Base-by-base conservation (phyloP, 768 basidiomycete genomes). In the Boletellus ananas region DNA sequence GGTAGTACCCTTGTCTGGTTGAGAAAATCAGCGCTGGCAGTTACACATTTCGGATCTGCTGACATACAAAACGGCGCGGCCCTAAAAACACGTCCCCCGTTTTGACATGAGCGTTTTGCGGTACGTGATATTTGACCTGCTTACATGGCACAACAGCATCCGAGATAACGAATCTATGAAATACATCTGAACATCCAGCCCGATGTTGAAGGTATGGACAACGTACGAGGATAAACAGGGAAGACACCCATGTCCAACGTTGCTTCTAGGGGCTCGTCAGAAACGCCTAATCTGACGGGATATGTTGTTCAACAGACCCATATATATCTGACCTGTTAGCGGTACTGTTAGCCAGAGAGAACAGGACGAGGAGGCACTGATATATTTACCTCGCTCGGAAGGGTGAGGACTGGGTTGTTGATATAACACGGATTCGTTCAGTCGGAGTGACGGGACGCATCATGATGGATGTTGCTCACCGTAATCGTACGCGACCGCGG, bases 91-190 rank as follows among this genome's bases (percentile, higher is more conserved):
- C 25, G 8, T n/a, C 37, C 27, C 18, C 27, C 35, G 27, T 18
- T 29, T 35, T 29, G 36, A 37, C 4, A 13, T 37, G 25, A 37
- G 18, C 14, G 17, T 37, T 12, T n/a, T 9, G 4, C 2, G 10
- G 17, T 9, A 37, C 17, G 36, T 37, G 36, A 9, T 20, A 18
- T 3, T 14, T 7, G 12, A 49, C 55, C 41, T 33, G 49, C 56
- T 47, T 27, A 52, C 56, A 57, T 36, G 3, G 47, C 56, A 12
- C 29, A 45, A 36, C 29, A 52, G 16, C 38, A 48, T 13, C 56
- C 55, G 29, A 57, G 35, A 40, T 57, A 57, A 16, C 55, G 56
- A 18, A 57, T 34, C 56, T 57, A 7, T 12, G 33, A 17, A 18
- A 6, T 2, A 9, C 3, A 2, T n/a, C 43, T 12, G 27, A 18